A percentile compares a stretch with the other conserved stretches of the same genome.
phyloP scores from a whole-genome alignment of 805 yeast genomes.

The Kluyveromyces wickerhamii region DNA sequence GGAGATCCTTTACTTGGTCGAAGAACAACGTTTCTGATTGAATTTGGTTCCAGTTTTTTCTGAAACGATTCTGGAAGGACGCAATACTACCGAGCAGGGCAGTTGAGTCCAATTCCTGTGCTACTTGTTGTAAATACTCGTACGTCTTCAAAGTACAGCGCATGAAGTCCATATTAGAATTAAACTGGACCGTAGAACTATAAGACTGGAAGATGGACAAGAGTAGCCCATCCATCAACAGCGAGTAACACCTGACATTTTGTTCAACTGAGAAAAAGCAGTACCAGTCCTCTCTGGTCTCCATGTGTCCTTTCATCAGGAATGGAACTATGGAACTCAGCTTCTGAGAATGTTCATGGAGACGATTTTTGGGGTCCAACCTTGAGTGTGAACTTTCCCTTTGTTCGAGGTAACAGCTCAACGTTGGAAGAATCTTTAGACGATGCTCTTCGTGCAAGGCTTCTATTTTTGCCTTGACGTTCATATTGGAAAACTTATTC shows the following conservation, averaged over 20 bases:
- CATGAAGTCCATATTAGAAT: constrained; percentile 10
- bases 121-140: not conserved
- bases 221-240: constrained; percentile 10
- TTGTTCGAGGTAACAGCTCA: not conserved
- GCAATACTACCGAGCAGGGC: constrained; percentile 12
- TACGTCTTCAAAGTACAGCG: constrained; percentile 2
- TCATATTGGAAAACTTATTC: not conserved
- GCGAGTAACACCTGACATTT: constrained; percentile 10
- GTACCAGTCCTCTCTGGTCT: not conserved
- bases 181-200: constrained; percentile 12
- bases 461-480: not conserved
- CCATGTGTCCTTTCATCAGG: constrained; percentile 1
- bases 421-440: not conserved
- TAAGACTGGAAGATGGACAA: constrained; percentile 12
- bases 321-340: not conserved
- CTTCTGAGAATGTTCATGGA: constrained; percentile 1
- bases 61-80: constrained; percentile 14
- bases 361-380: constrained; percentile 6
- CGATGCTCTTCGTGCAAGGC: constrained; percentile 1
- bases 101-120: not conserved
- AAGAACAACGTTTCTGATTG: constrained; percentile 13
- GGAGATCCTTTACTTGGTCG: constrained; percentile 20
- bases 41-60: constrained; percentile 11
- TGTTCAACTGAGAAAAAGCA: not conserved
- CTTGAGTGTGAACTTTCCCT: not conserved